A percentile compares a stretch with the other conserved stretches of the same genome.
These are phyloP conservation scores for Anethum foeniculum DNA, from an alignment of 140 eudicot genomes.

Conservation along the genomic window DNA sequence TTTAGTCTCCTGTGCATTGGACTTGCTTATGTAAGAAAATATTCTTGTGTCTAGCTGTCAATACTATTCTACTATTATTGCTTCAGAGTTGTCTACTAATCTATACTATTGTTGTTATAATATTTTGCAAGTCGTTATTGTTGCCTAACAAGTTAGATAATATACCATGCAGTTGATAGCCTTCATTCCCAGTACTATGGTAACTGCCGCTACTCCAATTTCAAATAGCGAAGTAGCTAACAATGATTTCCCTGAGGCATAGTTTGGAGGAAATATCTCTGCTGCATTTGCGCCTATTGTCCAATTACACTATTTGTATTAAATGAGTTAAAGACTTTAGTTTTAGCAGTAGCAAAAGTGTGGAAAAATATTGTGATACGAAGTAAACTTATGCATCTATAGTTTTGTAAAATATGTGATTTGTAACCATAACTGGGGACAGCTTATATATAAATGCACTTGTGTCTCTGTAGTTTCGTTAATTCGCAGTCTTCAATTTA, in stretches of 20 bases:
- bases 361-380: background rate
- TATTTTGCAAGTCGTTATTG: background rate
- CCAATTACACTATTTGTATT: background rate
- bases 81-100: background rate
- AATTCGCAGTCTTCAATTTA: background rate
- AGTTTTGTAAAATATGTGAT: background rate
- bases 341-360: background rate
- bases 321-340: background rate
- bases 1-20: slow-evolving; percentile 44
- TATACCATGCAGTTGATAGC: slow-evolving; percentile 33
- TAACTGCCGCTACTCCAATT: slow-evolving; percentile 14
- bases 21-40: slow-evolving; percentile 23
- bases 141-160: background rate
- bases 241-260: background rate
- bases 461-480: background rate
- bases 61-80: background rate
- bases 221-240: background rate
- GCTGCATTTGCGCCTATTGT: background rate
- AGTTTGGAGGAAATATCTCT: background rate
- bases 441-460: background rate
- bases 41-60: background rate
- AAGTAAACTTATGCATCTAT: background rate
- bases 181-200: slow-evolving; percentile 30
- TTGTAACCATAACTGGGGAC: background rate
- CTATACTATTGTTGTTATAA: background rate